Evolutionary conservation across 2,329 filamentous ascomycete species (phyloP), one percentile per base, ranked within the genome.

Genomic region (Xylariaceae sp.): DNA sequence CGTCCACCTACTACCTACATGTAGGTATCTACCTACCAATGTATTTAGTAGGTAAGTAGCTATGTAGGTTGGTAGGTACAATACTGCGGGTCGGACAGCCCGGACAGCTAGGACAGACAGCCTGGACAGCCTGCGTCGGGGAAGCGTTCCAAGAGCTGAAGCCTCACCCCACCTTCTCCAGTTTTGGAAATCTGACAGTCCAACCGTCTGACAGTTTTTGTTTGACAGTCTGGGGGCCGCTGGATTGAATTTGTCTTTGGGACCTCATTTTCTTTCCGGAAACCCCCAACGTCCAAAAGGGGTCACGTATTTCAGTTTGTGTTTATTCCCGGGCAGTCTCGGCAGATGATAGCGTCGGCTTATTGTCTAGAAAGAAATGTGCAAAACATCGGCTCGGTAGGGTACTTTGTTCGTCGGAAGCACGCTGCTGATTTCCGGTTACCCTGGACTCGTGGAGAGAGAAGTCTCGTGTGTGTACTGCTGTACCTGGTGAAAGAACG

Each of bases 391-490:
- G 33, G 28, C 2, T 21, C 17, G 29, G 28, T 24, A 51, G 21
- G 57, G 41, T 49, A 37, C 36, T 58, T 39, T 43, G 46, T 37
- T 44, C 34, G 29, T 51, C 49, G 53, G 58, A 57, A 53, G 55
- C 53, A 41, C 16, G 44, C 53, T 57, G 48, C 26, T 43, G 17
- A 37, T 21, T 57, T 41, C 57, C 53, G 48, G 53, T 41, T 45
- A 46, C 26, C 43, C 57, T 19, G 37, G 33, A 16, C n/a, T n/a
- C n/a, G n/a, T n/a, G n/a, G 9, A 49, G 23, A 49, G 8, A 17
- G 19, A 16, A n/a, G n/a, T n/a, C n/a, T n/a, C 9, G 9, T 29
- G 9, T 29, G 26, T 29, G 26, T 29, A 29, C n/a, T n/a, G n/a
- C n/a, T n/a, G n/a, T n/a, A n/a, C n/a, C n/a, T 6, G 26, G 26